phyloP scores from a whole-genome alignment of 75 land plant species.

The Larix kaempferi region DNA sequence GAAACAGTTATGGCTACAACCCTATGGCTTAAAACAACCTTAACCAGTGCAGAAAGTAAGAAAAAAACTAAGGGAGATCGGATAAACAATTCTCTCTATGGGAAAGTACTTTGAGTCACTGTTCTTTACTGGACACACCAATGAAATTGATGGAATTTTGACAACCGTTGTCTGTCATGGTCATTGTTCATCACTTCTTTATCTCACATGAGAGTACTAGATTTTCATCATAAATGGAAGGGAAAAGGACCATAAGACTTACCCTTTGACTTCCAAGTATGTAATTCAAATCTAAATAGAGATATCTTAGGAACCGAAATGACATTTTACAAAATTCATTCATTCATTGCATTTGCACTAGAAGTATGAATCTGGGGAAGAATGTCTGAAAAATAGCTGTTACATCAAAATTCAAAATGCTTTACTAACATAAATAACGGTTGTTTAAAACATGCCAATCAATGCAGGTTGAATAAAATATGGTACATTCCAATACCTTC shows the following conservation, averaged over 20 bases:
- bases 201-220: background rate
- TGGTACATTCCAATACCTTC: conserved; percentile 47
- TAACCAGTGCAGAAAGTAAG: too few species aligned
- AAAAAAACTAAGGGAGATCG: too few species aligned
- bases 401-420: background rate
- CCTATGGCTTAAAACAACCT: too few species aligned
- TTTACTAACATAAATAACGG: background rate
- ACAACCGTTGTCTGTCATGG: background rate
- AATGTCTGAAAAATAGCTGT: background rate
- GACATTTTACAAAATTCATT: background rate
- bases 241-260: background rate
- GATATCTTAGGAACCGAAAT: background rate
- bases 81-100: too few species aligned
- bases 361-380: background rate
- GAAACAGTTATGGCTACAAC: too few species aligned
- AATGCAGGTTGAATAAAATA: background rate
- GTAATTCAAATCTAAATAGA: background rate
- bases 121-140: background rate
- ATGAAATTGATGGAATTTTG: background rate
- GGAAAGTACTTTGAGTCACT: too few species aligned
- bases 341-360: background rate
- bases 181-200: background rate
- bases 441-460: background rate
- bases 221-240: background rate
- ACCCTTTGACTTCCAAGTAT: background rate